These are phyloP conservation scores for Citrullus colocynthis DNA, from an alignment of 306 rosid species.

Conservation along the genomic window DNA sequence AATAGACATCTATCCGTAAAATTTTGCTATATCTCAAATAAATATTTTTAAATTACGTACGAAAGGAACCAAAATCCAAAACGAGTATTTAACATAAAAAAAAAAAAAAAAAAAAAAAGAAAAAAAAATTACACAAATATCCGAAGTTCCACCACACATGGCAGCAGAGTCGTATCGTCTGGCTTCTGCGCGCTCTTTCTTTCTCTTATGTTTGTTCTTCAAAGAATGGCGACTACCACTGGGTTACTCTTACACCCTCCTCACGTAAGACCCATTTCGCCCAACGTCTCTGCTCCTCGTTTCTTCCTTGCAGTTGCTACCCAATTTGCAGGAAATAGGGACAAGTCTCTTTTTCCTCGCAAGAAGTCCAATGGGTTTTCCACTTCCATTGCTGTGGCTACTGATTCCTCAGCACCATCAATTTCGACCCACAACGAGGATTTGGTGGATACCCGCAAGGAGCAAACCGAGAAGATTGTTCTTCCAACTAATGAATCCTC, in stretches of 20 bases:
- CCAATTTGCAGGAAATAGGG: slow-evolving; percentile 4
- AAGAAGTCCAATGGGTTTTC: slow-evolving; percentile 19
- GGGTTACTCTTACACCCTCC: slow-evolving; percentile 20
- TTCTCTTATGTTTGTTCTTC: slow-evolving; percentile 24
- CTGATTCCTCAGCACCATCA: slow-evolving; percentile 27
- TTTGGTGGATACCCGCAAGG: slow-evolving; percentile 11
- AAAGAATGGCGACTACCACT: slow-evolving; percentile 37
- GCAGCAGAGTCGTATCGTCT: background rate
- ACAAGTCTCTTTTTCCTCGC: slow-evolving; percentile 6
- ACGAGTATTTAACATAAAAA: no score
- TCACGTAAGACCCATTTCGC: slow-evolving; percentile 19
- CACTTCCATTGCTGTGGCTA: slow-evolving; percentile 35
- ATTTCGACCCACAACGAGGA: slow-evolving; percentile 14
- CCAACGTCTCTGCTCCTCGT: slow-evolving; percentile 9
- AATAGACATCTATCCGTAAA: no score
- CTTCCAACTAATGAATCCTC: slow-evolving; percentile 88
- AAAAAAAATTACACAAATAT: background rate
- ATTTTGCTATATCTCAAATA: no score
- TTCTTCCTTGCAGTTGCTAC: slow-evolving; percentile 16
- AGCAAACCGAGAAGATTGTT: slow-evolving; percentile 22
- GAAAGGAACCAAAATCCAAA: no score
- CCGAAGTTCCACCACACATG: slow-evolving; percentile 29
- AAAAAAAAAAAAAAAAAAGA: no score
- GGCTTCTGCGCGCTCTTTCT: background rate
- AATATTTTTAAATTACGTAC: no score